Base-by-base conservation (phyloP, 352 stramenopile genomes). In the Phytophthora meadii region DNA sequence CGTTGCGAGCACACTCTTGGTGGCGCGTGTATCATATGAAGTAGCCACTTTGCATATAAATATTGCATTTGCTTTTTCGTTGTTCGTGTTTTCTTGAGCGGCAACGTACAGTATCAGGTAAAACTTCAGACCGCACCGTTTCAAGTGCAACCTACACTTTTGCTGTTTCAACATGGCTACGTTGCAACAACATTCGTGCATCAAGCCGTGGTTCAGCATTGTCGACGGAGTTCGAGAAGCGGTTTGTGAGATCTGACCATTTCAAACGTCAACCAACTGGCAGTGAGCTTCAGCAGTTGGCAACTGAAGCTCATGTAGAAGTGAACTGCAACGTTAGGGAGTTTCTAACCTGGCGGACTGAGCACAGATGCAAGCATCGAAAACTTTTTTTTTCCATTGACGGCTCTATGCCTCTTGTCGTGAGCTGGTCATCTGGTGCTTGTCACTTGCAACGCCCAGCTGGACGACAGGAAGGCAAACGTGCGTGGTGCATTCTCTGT, bases 1-100 rank as follows among this genome's bases (percentile, higher is more conserved):
- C 47, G 19, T 32, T 15, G 54, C 24, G 25, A 27, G 17, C 36
- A 49, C 22, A 24, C 17, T 55, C 32, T 54, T 56, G 53, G 53
- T 54, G 68, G 52, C 68, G 58, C 52, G 54, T 76, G 58, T 76
- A 72, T 66, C 47, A 76, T 72, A 67, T 55, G 58, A 70, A 49
- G 15, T 72, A 68, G 53, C 62, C 61, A 72, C 42, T 60, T 12
- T 76, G 57, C 57, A 73, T 73, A 64, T 60, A 58, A 54, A 36
- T 66, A 2, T 70, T 59, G 49, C 11, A 39, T 66, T 72, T 61
- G 34, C 22, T 14, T 66, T 60, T 41, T 22, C 36, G 39, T 66
- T 53, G 51, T 64, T 40, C 14, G 30, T 48, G 12, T 48, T 6
- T 22, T 15, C 3, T 2, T 17, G 37, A 44, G 15, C 15, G 30